A percentile compares a stretch with the other conserved stretches of the same genome.
These are phyloP conservation scores for Pseudopyrenochaeta lycopersici DNA, from an alignment of 2,329 filamentous ascomycete genomes.

Conservation along the genomic window DNA sequence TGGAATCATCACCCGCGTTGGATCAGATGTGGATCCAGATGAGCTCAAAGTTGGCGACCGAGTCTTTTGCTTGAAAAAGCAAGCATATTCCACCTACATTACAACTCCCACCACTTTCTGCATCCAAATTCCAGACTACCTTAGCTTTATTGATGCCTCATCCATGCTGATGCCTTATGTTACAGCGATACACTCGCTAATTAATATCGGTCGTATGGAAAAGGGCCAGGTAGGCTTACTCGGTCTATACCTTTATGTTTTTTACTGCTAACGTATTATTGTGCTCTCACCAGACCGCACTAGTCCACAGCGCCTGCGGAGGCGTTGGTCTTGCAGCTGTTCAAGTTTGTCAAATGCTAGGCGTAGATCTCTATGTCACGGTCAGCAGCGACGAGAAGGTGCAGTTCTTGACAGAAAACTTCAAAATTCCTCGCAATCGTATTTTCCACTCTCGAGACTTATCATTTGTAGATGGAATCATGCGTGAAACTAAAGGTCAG, in stretches of 20 bases:
- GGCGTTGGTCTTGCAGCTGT: conserved; percentile 31
- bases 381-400: conserved; percentile 30
- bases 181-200: conserved; percentile 33
- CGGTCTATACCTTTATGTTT: too few species aligned
- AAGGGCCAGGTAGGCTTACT: conserved; percentile 15
- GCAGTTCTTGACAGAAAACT: conserved; percentile 19
- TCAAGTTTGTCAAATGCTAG: conserved; percentile 16
- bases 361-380: conserved; percentile 36
- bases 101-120: neutral
- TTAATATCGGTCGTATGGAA: conserved; percentile 24
- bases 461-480: conserved; percentile 2
- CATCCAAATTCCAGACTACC: conserved; percentile 32
- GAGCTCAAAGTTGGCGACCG: conserved; percentile 26
- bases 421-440: conserved; percentile 26
- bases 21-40: conserved; percentile 9
- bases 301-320: conserved; percentile 29
- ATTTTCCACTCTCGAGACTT: conserved; percentile 44
- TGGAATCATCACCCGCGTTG: conserved; percentile 23
- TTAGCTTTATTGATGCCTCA: conserved; percentile 37
- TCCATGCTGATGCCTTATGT: conserved; percentile 30
- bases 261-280: too few species aligned
- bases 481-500: conserved; percentile 15
- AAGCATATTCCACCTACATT: conserved; percentile 7
- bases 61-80: conserved; percentile 6
- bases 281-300: conserved; percentile 8